Percentiles rank a stretch among this genome's conserved stretches.
phyloP scores from a whole-genome alignment of 345 rosid species.

The Punica granatum region DNA sequence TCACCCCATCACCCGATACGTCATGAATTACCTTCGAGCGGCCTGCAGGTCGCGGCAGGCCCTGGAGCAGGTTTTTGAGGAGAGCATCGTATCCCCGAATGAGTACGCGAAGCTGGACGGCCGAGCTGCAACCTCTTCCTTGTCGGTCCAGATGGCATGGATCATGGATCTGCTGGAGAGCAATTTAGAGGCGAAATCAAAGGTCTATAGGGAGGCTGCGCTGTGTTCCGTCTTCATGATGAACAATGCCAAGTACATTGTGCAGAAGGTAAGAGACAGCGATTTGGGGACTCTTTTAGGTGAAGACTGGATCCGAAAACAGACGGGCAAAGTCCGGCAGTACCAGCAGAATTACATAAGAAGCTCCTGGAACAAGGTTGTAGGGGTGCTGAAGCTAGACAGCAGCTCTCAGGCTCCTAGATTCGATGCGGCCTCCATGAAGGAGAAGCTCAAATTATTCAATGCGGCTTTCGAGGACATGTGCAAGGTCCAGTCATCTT shows the following conservation, averaged over 20 bases:
- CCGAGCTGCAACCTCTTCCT: constrained; percentile 31
- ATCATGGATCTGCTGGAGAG: constrained; percentile 90
- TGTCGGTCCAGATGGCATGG: constrained; percentile 77
- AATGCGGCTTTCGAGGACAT: constrained; percentile 40
- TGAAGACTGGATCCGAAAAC: constrained; percentile 84
- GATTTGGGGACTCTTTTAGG: constrained; percentile 66
- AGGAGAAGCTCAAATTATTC: constrained; percentile 57
- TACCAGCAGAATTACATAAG: constrained; percentile 46
- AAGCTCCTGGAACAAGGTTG: constrained; percentile 67
- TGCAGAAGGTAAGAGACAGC: constrained; percentile 70
- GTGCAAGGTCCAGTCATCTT: constrained; percentile 45
- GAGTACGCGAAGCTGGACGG: constrained; percentile 19
- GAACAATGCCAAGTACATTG: constrained; percentile 82
- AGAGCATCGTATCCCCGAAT: constrained; percentile 37
- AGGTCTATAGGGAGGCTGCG: constrained; percentile 61
- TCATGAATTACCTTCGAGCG: constrained; percentile 81
- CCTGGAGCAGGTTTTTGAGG: constrained; percentile 74
- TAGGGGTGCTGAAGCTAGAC: constrained; percentile 49
- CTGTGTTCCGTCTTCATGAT: constrained; percentile 64
- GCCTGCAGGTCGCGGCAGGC: constrained; percentile 71
- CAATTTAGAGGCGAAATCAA: constrained; percentile 77
- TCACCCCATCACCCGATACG: constrained; percentile 87
- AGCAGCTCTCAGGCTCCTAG: constrained; percentile 25
- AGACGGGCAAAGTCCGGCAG: constrained; percentile 60
- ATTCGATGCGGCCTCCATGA: constrained; percentile 38